Conservation (phyloP, 148 eudicot genomes). For the Vaccinium vitisidaea region DNA sequence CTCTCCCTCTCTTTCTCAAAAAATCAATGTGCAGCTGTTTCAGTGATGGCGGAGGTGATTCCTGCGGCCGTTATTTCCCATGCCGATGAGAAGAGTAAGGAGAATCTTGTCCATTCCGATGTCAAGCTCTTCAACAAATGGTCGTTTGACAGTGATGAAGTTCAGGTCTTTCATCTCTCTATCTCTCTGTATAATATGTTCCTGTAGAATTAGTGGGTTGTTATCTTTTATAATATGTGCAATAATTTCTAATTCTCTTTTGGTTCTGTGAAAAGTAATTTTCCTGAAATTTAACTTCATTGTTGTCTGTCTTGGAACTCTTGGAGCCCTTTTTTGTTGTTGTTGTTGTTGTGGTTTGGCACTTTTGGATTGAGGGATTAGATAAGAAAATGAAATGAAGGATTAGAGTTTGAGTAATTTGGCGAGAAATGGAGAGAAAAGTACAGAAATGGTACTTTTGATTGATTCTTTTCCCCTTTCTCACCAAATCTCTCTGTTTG, state of each 20-base stretch:
- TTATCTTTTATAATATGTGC: neutral
- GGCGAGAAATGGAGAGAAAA: too few relatives aligned
- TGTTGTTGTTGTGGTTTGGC: too few relatives aligned
- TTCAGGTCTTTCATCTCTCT: slow-evolving; percentile 1
- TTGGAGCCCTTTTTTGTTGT: neutral
- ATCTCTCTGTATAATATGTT: neutral
- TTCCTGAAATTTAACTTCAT: neutral
- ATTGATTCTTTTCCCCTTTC: too few relatives aligned
- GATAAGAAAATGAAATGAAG: too few relatives aligned
- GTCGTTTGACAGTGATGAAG: neutral
- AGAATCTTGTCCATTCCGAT: neutral
- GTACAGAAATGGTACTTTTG: too few relatives aligned
- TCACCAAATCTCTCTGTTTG: too few relatives aligned
- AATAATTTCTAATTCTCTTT: neutral
- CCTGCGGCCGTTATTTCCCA: neutral
- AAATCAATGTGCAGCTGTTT: neutral
- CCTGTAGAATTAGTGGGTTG: neutral
- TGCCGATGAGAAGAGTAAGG: neutral
- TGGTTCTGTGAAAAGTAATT: neutral
- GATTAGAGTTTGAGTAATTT: too few relatives aligned
- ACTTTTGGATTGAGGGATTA: too few relatives aligned
- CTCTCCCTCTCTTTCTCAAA: neutral
- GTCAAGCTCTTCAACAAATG: slow-evolving; percentile 11
- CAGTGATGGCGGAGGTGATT: neutral
- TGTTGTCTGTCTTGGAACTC: neutral